These are phyloP conservation scores for Boletus tylopilopsis DNA, from an alignment of 768 basidiomycete species.

Conservation along the genomic window DNA sequence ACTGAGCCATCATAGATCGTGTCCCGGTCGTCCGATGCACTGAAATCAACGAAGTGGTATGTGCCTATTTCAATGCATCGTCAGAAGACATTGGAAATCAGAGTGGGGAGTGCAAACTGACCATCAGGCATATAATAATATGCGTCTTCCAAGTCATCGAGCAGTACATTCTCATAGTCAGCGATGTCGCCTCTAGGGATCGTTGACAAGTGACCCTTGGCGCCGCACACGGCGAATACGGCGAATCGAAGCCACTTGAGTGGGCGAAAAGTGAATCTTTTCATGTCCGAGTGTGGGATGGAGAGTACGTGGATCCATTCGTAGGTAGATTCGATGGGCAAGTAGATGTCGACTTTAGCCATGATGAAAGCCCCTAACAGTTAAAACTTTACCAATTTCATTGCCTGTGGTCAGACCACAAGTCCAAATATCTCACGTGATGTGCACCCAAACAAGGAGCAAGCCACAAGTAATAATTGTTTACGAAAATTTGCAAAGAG, in stretches of 20 bases:
- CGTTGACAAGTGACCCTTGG: background rate
- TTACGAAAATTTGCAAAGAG: no score
- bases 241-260: background rate
- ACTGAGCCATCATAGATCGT: no score
- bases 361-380: no score
- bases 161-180: background rate
- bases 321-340: background rate
- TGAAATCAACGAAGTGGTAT: background rate
- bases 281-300: background rate
- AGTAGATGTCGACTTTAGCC: background rate
- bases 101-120: background rate
- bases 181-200: background rate
- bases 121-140: background rate
- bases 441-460: no score
- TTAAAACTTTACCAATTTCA: no score
- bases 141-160: background rate
- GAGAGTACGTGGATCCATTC: background rate
- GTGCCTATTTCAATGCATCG: no score
- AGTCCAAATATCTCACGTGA: no score
- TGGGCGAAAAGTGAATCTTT: no score
- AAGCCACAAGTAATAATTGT: no score
- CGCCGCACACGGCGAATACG: background rate
- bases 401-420: no score
- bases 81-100: no score
- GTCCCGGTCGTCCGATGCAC: background rate